Evolutionary conservation across 106 monocot genomes (phyloP).

Genomic region (Dendrobium huoshanense): DNA sequence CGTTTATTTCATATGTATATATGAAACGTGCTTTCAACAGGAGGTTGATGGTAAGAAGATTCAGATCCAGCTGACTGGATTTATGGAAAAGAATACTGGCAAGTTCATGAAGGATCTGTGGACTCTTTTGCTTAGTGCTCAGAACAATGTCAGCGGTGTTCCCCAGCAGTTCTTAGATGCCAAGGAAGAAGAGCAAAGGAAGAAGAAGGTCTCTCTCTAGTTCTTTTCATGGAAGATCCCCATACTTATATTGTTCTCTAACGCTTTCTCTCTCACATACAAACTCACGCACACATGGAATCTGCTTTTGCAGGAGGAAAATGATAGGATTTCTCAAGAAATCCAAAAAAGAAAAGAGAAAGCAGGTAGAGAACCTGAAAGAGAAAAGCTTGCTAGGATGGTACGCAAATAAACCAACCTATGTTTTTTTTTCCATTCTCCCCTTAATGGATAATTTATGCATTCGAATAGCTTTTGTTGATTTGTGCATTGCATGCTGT

Average conservation of each 20-base stretch:
- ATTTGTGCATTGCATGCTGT: constrained; percentile 35
- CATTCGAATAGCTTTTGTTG: constrained; percentile 30
- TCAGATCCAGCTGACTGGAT: constrained; percentile 92
- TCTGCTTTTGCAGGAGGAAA: constrained; percentile 43
- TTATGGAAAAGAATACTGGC: constrained; percentile 92
- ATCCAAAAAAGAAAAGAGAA: constrained; percentile 77
- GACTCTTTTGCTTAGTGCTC: constrained; percentile 79
- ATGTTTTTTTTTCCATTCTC: constrained; percentile 12
- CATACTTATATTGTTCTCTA: background rate
- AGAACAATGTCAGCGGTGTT: constrained; percentile 86
- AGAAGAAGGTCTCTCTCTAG: constrained; percentile 56
- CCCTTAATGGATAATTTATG: constrained; percentile 7
- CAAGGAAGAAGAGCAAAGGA: constrained; percentile 73
- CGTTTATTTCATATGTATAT: background rate
- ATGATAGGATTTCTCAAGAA: constrained; percentile 66
- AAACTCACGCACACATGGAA: background rate
- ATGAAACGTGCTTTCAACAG: constrained; percentile 18
- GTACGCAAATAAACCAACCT: constrained; percentile 33
- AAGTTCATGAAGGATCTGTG: constrained; percentile 99
- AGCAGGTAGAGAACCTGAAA: constrained; percentile 41
- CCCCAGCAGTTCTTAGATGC: constrained; percentile 97
- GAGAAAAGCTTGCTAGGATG: constrained; percentile 37
- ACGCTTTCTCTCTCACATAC: background rate
- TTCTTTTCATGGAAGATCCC: background rate
- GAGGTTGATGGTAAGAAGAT: constrained; percentile 84